These are phyloP conservation scores for Nakazawaea anatomiae DNA, from an alignment of 805 yeast species.

Conservation along the genomic window DNA sequence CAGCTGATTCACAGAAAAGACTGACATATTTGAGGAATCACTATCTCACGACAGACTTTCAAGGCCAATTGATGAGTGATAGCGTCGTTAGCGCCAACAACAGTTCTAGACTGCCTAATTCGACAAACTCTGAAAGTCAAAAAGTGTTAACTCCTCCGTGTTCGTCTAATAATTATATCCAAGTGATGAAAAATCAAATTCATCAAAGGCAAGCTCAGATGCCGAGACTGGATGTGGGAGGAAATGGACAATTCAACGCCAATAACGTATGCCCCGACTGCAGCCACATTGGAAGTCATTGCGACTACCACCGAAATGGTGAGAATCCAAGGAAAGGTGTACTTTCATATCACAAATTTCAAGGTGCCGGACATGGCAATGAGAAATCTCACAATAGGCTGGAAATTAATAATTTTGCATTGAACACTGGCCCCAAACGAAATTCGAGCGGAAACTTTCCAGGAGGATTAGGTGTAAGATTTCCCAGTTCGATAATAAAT, in stretches of 20 bases:
- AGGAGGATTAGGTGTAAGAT: not conserved
- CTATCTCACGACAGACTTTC: not conserved
- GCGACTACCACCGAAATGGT: not conserved
- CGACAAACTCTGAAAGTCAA: not conserved
- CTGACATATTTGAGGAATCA: not conserved
- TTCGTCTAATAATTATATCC: not conserved
- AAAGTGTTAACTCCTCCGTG: not conserved
- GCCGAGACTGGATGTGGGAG: not conserved
- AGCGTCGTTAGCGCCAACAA: not conserved
- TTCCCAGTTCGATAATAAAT: not conserved
- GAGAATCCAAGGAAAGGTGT: not conserved
- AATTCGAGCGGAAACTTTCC: not conserved
- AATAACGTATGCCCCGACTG: too few species aligned
- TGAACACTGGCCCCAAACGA: not conserved
- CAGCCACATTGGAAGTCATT: too few species aligned
- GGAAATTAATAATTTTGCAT: not conserved
- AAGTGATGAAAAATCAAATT: constrained; percentile 1
- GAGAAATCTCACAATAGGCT: not conserved
- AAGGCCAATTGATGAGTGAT: not conserved
- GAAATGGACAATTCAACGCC: not conserved
- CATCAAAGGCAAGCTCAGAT: not conserved
- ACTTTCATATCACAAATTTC: too few species aligned
- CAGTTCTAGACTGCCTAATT: not conserved
- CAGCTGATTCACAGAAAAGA: not conserved
- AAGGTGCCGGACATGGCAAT: too few species aligned